Conservation (phyloP, 2,329 filamentous ascomycete genomes). For the Lecanoromycetidae sp. region DNA sequence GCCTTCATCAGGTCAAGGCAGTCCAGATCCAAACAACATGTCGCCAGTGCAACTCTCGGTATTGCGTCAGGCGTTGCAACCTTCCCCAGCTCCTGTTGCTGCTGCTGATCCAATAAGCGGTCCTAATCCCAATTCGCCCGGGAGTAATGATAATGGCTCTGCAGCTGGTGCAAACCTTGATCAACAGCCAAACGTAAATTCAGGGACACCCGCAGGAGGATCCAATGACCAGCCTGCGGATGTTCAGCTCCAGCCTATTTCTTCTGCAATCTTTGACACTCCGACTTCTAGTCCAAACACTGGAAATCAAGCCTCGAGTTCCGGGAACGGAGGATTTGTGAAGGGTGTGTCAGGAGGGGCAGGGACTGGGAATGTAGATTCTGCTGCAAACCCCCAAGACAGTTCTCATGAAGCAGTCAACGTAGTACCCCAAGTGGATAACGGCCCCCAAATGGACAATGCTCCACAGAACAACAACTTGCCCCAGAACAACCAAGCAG, state of each 20-base stretch:
- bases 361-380: not conserved
- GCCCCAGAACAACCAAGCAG: not conserved
- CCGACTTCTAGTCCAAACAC: not conserved
- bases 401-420: not conserved
- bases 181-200: not conserved
- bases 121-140: no score
- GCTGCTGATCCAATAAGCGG: not conserved
- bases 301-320: not conserved
- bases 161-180: not conserved
- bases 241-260: not conserved
- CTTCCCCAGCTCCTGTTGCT: no score
- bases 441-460: no score
- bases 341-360: no score
- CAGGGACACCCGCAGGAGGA: no score
- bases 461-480: not conserved
- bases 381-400: not conserved
- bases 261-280: not conserved
- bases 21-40: not conserved
- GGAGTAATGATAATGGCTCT: not conserved
- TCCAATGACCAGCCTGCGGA: not conserved
- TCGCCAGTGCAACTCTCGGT: no score
- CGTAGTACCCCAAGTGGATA: no score
- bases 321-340: not conserved
- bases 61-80: no score
- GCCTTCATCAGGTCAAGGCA: not conserved